These are phyloP conservation scores for Groenewaldozyma tartarivorans DNA, from an alignment of 805 yeast species.

Conservation along the genomic window DNA sequence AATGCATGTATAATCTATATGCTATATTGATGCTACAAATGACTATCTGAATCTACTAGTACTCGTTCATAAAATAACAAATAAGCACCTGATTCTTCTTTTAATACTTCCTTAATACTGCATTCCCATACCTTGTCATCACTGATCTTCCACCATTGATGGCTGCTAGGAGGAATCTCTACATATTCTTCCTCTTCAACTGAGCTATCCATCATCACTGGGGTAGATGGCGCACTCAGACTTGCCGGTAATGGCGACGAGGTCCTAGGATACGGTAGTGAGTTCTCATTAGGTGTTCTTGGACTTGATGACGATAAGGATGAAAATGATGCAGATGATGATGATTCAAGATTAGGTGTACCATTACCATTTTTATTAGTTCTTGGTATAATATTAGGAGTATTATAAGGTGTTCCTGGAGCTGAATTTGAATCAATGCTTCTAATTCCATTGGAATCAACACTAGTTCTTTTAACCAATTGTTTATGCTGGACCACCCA, in stretches of 20 bases:
- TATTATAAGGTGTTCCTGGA: neutral
- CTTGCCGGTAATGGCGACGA: neutral
- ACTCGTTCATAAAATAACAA: slow-evolving; percentile 69
- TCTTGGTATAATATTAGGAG: neutral
- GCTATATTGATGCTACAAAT: too few species aligned
- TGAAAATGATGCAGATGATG: neutral
- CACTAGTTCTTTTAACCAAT: too few species aligned
- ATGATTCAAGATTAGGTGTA: neutral
- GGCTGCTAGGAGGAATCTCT: slow-evolving; percentile 29
- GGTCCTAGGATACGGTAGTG: neutral
- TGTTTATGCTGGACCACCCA: slow-evolving; percentile 12
- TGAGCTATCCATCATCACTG: neutral
- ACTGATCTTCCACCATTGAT: slow-evolving; percentile 66
- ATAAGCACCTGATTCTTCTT: slow-evolving; percentile 70
- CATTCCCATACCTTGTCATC: slow-evolving; percentile 65
- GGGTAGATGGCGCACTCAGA: neutral
- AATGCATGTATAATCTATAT: neutral
- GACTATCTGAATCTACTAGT: too few species aligned
- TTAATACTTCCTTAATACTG: slow-evolving; percentile 45
- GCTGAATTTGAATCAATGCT: neutral
- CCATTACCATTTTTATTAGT: neutral
- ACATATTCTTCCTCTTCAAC: too few species aligned
- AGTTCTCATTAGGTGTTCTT: neutral
- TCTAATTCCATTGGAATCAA: too few species aligned
- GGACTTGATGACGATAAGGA: neutral